These are phyloP conservation scores for Pestalotiopsis sp. DNA, from an alignment of 2,329 filamentous ascomycete genomes.

Conservation along the genomic window DNA sequence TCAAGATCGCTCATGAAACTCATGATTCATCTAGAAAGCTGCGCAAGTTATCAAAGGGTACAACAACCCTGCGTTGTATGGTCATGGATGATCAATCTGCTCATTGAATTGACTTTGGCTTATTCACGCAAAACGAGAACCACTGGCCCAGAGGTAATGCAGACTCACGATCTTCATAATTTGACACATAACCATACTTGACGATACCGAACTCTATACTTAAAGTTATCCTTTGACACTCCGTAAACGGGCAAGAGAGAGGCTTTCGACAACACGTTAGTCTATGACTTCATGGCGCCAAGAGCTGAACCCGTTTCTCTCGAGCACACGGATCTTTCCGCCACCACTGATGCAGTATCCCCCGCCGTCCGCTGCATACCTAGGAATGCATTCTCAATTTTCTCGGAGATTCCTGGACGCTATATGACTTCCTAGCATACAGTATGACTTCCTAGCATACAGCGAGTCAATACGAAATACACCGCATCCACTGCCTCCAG, in stretches of 20 bases:
- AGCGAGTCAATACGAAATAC: too few relatives aligned
- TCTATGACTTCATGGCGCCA: constrained; percentile 3
- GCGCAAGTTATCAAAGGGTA: too few relatives aligned
- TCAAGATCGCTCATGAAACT: too few relatives aligned
- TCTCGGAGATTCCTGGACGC: too few relatives aligned
- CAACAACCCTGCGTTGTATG: too few relatives aligned
- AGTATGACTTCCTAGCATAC: too few relatives aligned
- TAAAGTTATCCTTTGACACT: neutral
- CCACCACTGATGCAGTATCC: neutral
- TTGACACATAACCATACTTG: neutral
- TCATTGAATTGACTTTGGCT: neutral
- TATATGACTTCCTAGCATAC: too few relatives aligned
- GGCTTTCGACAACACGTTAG: neutral
- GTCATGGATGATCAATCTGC: too few relatives aligned
- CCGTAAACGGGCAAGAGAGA: neutral
- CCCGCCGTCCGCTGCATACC: neutral
- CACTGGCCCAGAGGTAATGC: neutral
- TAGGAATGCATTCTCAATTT: too few relatives aligned
- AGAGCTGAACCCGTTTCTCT: neutral
- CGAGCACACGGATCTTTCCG: neutral
- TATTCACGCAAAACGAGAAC: neutral
- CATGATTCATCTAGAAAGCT: too few relatives aligned
- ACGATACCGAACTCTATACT: neutral
- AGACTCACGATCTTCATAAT: neutral
- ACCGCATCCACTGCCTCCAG: too few relatives aligned